phyloP scores from a whole-genome alignment of 1,139 yeast genomes.

The Wickerhamomyces sp. region DNA sequence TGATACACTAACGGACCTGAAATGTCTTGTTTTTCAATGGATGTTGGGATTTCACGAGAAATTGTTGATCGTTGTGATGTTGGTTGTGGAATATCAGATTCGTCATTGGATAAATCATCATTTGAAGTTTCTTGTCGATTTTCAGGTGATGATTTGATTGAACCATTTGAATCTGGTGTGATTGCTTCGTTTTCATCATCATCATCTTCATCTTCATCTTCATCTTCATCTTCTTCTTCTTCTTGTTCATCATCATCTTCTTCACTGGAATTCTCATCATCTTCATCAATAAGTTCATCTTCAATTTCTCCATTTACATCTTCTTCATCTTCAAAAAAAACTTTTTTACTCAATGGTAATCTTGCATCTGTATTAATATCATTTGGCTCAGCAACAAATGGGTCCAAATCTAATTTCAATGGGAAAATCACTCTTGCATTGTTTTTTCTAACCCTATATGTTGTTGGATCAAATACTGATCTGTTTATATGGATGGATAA shows the following conservation, averaged over 20 bases:
- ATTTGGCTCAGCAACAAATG: constrained; percentile 63
- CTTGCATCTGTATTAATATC: constrained; percentile 81
- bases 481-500: constrained; percentile 84
- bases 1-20: constrained; percentile 50
- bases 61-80: not conserved
- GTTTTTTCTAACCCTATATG: constrained; percentile 80
- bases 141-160: not conserved
- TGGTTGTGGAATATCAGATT: not conserved
- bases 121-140: not conserved
- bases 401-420: constrained; percentile 54
- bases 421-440: constrained; percentile 81
- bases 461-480: constrained; percentile 84
- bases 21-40: constrained; percentile 20
- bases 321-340: constrained; percentile 21
- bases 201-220: constrained; percentile 7
- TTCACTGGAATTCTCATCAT: constrained; percentile 1
- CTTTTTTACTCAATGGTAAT: constrained; percentile 62
- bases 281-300: constrained; percentile 10
- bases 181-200: not conserved
- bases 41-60: constrained; percentile 6
- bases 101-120: constrained; percentile 1
- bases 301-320: constrained; percentile 4
- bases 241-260: constrained; percentile 10
- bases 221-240: constrained; percentile 16
- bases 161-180: not conserved